Evolutionary conservation across 768 basidiomycete genomes (phyloP), one percentile per base, ranked within the genome.

Genomic region (Kwoniella pini): DNA sequence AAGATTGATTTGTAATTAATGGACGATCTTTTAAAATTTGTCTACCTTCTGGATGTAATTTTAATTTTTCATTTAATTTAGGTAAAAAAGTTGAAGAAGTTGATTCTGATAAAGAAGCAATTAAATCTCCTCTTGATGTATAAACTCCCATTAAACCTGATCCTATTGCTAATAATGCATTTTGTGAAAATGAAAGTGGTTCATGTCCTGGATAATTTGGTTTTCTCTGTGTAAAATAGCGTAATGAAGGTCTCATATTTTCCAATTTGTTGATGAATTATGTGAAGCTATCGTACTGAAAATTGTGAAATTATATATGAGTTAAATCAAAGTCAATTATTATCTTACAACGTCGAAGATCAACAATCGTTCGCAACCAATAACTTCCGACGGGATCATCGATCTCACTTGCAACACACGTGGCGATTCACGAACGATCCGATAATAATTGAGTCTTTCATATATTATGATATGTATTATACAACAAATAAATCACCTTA

Each of bases 51-150:
- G 85, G 77, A 69, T 87, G 87, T 31, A 82, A 82, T 1, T 89
- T 83, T 89, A 97, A 91, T 33, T 76, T 74, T 64, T 90, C 87
- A 30, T 90, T 86, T 48, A 96, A 80, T 46, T 83, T 82, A 5
- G 89, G 87, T 40, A 98, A 82, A 54, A 86, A 85, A 0, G 85
- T 82, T 2, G 89, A 88, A 5, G 92, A 89, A 0, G 95, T 93
- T 1, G 91, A 91, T 79, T 97, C 96, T 22, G 91, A 91, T 9
- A 97, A 83, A 4, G 91, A 89, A 11, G 96, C 94, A 40, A 98
- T 85, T 88, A 99, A 91, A 77, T 99, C 95, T 64, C 87, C 91
- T 74, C 95, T 82, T 28, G 85, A 82, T 27, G 84, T 79, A 13
- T 97, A 81, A 13, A 90, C 86, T 11, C 72, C 72, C 83, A 90